Evolutionary conservation across 768 basidiomycete species (phyloP).

Genomic region (Psilocybe azurescens): DNA sequence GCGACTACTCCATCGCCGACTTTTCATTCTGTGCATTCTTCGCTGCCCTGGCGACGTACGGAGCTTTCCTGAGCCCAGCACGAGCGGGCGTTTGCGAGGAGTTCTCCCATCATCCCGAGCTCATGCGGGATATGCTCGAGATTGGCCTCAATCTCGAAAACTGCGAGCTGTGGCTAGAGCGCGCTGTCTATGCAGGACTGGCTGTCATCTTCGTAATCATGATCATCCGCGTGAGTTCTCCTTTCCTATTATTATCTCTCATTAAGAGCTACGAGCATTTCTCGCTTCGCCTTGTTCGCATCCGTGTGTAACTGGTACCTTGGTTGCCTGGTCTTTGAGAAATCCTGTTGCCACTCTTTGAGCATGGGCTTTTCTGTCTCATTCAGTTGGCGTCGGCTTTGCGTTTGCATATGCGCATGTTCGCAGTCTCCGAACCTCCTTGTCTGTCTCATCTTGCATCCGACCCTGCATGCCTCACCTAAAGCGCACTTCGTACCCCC

Average conservation of each 20-base stretch:
- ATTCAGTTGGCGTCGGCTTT: neutral
- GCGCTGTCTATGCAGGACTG: slow-evolving; percentile 62
- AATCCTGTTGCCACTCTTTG: neutral
- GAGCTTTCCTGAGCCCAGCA: slow-evolving; percentile 57
- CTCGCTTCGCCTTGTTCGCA: neutral
- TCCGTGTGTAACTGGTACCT: neutral
- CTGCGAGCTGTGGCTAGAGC: slow-evolving; percentile 81
- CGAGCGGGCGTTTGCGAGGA: slow-evolving; percentile 75
- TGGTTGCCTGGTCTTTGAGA: neutral
- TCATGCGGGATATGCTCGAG: slow-evolving; percentile 72
- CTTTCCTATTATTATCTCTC: neutral
- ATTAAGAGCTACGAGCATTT: neutral
- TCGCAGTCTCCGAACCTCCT: neutral
- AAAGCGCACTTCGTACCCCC: neutral
- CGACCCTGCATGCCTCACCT: slow-evolving; percentile 13
- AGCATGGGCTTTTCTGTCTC: neutral
- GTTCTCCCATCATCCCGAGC: slow-evolving; percentile 74
- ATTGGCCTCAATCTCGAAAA: slow-evolving; percentile 80
- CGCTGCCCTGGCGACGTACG: slow-evolving; percentile 60
- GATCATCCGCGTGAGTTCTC: slow-evolving; percentile 63
- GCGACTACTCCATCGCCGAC: slow-evolving; percentile 83
- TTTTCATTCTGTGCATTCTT: slow-evolving; percentile 71
- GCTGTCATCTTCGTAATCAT: slow-evolving; percentile 65
- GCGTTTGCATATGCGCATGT: neutral
- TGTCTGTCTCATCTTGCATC: neutral